Base-by-base conservation (phyloP, 2,329 filamentous ascomycete species). In the Uncinocarpus reesii region DNA sequence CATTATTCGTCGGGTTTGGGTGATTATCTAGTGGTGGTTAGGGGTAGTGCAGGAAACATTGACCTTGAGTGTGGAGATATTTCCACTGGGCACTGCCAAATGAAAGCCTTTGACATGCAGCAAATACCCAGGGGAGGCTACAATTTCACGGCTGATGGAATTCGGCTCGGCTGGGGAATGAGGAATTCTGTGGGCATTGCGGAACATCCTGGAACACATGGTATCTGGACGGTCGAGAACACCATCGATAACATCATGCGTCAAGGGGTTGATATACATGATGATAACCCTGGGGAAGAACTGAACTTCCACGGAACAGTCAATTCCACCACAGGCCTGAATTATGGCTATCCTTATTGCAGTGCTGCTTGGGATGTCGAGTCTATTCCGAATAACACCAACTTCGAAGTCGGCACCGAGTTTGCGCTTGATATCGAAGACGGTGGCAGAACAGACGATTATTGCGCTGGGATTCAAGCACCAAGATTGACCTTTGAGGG, bases 341-440 rank as follows among this genome's bases (percentile, higher is more conserved):
- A 86, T 62, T 83, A 81, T 58, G 84, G 83, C 18, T 88, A 86
- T 58, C 84, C 84, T 1, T 65, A 71, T 38, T 87, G 84, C 66
- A 83, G 79, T 56, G 71, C 82, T 0, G 70, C 81, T 7, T 86
- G 82, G 81, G 70, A 76, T 50, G 72, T 76, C 0, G 58, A 65
- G 11, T 62, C 66, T 20, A 66, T 76, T 58, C 48, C 48, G 21
- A 84, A 53, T 52, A 57, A 71, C 28, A 72, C 58, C 23, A 65
- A 65, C 13, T 56, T 73, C 32, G 49, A 64, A 13, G 66, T 72
- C 4, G 74, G 74, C 7, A 64, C 63, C 23, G 72, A 76, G 52
- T 75, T 76, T 55, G 73, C 71, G 5, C 70, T 75, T 26, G 57
- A 57, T 35, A 42, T 50, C 11, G 53, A 53, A 23, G 67, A 64